Conservation (phyloP, 192 early-diverging fungal species). For the Coemansia sp. region DNA sequence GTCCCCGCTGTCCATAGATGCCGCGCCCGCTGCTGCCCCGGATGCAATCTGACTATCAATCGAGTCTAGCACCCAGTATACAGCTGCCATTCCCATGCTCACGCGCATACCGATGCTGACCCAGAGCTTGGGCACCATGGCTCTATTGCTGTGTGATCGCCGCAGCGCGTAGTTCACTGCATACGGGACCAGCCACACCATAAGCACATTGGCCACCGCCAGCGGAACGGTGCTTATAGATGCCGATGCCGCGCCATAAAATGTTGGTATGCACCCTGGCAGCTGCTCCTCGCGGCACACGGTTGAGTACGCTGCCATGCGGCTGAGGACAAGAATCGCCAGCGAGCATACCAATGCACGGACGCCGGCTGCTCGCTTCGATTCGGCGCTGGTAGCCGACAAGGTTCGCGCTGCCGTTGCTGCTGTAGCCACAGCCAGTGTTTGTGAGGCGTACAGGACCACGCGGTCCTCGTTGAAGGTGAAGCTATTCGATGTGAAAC, state of each 20-base stretch:
- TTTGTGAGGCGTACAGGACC: conserved; percentile 62
- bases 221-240: conserved; percentile 29
- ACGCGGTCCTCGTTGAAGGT: conserved; percentile 83
- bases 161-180: conserved; percentile 43
- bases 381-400: neutral
- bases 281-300: conserved; percentile 90
- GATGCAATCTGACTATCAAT: conserved; percentile 14
- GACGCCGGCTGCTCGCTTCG: conserved; percentile 22
- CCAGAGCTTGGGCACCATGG: conserved; percentile 53
- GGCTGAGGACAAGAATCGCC: conserved; percentile 56
- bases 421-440: conserved; percentile 42
- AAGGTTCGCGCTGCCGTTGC: neutral
- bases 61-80: conserved; percentile 57
- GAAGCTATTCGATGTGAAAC: conserved; percentile 85
- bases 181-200: conserved; percentile 39
- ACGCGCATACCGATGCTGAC: conserved; percentile 54
- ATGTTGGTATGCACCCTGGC: conserved; percentile 73
- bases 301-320: conserved; percentile 56
- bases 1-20: neutral
- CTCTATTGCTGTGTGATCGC: conserved; percentile 54
- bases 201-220: conserved; percentile 17
- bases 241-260: conserved; percentile 57
- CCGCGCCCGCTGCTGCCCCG: neutral
- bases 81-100: conserved; percentile 53
- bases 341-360: conserved; percentile 46